Conservation (phyloP, 768 basidiomycete species). For the Suillus placidus region DNA sequence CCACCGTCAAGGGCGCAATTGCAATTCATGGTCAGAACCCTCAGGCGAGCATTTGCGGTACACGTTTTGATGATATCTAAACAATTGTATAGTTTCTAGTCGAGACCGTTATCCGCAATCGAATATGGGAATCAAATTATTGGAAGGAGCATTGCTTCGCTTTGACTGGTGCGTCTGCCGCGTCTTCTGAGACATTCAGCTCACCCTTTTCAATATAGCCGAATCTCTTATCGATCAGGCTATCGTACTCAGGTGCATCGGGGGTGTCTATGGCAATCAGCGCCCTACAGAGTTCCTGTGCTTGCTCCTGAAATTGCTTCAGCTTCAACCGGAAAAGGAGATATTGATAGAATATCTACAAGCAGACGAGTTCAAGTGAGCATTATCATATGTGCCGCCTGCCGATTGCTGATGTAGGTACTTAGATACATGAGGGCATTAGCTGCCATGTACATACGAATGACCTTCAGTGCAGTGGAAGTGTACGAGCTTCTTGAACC, state of each 20-base stretch:
- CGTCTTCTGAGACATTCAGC: conserved; percentile 4
- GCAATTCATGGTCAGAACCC: conserved; percentile 98
- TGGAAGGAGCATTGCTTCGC: conserved; percentile 99
- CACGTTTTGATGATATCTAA: conserved; percentile 12
- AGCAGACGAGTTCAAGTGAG: conserved; percentile 98
- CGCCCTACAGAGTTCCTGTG: conserved; percentile 93
- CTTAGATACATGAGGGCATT: conserved; percentile 89
- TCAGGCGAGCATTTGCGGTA: conserved; percentile 59
- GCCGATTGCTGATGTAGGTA: conserved; percentile 7
- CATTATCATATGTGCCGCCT: conserved; percentile 14
- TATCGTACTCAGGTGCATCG: conserved; percentile 77
- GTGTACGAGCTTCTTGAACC: conserved; percentile 95
- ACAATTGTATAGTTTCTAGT: conserved; percentile 72
- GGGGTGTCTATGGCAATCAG: conserved; percentile 95
- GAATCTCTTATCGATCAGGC: conserved; percentile 94
- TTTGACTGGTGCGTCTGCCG: conserved; percentile 67
- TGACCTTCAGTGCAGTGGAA: conserved; percentile 90
- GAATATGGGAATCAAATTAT: conserved; percentile 92
- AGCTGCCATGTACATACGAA: conserved; percentile 90
- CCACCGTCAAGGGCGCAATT: conserved; percentile 82
- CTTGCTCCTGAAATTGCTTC: conserved; percentile 89
- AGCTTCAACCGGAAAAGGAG: conserved; percentile 98
- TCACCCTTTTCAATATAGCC: conserved; percentile 48
- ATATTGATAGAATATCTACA: conserved; percentile 93
- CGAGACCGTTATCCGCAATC: conserved; percentile 93